Conservation (phyloP, 2,329 filamentous ascomycete species). For the Penicillium paneum region DNA sequence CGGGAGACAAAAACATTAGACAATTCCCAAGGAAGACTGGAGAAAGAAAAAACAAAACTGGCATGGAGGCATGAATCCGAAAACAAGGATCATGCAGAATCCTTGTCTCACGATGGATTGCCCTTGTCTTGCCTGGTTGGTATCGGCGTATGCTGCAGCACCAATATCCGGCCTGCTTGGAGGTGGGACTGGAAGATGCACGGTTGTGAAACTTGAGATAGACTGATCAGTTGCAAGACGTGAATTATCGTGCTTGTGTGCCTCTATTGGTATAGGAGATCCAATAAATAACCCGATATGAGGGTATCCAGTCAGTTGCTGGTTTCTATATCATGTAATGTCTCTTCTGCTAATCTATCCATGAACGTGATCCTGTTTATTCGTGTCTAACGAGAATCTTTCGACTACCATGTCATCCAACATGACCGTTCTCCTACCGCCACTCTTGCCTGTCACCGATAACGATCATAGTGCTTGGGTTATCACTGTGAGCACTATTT, state of each 20-base stretch:
- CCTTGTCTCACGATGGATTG: neutral
- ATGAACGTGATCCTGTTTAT: neutral
- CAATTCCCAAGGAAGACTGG: neutral
- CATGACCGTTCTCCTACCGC: neutral
- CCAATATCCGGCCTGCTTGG: neutral
- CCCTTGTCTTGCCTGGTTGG: neutral
- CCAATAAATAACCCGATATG: neutral
- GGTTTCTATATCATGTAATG: neutral
- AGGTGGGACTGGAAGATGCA: neutral
- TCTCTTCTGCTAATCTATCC: neutral
- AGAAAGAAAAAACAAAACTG: constrained; percentile 4
- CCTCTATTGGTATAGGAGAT: neutral
- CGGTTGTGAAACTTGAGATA: constrained; percentile 1
- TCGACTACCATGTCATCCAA: neutral
- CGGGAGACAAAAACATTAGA: neutral
- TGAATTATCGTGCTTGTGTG: neutral
- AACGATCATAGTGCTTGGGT: constrained; percentile 13
- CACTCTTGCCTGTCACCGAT: constrained; percentile 6
- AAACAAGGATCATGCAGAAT: constrained; percentile 3
- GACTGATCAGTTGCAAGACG: neutral
- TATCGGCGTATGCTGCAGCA: neutral
- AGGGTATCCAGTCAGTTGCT: neutral
- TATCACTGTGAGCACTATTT: constrained; percentile 10
- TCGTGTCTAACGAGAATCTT: neutral
- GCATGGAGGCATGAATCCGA: neutral